These are phyloP conservation scores for Oidiodendron maius DNA, from an alignment of 495 filamentous ascomycete species.

Conservation along the genomic window DNA sequence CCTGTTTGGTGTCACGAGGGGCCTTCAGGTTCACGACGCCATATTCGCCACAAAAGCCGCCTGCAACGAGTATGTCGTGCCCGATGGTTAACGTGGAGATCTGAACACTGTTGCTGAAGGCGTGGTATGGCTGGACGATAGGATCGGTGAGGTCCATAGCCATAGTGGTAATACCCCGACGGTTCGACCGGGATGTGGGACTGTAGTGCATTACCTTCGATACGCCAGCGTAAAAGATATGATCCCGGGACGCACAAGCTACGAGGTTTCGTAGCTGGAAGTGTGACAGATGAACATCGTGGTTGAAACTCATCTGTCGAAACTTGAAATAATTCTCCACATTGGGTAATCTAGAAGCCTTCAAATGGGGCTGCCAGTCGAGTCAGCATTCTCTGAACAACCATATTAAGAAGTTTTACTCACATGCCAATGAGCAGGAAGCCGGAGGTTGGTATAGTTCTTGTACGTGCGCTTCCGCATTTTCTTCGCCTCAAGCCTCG, in stretches of 20 bases:
- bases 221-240: conserved; percentile 68
- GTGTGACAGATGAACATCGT: conserved; percentile 63
- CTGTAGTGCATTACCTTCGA: conserved; percentile 52
- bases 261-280: conserved; percentile 89
- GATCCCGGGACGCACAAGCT: conserved; percentile 63
- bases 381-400: too few species aligned
- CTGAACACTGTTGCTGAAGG: conserved; percentile 27
- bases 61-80: conserved; percentile 66
- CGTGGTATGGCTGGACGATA: conserved; percentile 31
- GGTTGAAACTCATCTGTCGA: conserved; percentile 60
- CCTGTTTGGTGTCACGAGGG: conserved; percentile 34
- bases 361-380: conserved; percentile 23
- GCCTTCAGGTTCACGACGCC: conserved; percentile 52
- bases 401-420: conserved; percentile 19
- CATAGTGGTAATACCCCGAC: conserved; percentile 28
- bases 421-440: conserved; percentile 31
- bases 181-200: conserved; percentile 32
- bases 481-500: conserved; percentile 51
- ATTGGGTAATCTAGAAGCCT: conserved; percentile 23
- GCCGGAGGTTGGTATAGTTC: conserved; percentile 49
- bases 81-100: conserved; percentile 69
- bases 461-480: conserved; percentile 50
- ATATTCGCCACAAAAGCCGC: conserved; percentile 80
- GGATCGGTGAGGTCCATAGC: conserved; percentile 60
- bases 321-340: conserved; percentile 62